phyloP scores from a whole-genome alignment of 2,329 filamentous ascomycete genomes.

The Raffaelea deltoideospora region DNA sequence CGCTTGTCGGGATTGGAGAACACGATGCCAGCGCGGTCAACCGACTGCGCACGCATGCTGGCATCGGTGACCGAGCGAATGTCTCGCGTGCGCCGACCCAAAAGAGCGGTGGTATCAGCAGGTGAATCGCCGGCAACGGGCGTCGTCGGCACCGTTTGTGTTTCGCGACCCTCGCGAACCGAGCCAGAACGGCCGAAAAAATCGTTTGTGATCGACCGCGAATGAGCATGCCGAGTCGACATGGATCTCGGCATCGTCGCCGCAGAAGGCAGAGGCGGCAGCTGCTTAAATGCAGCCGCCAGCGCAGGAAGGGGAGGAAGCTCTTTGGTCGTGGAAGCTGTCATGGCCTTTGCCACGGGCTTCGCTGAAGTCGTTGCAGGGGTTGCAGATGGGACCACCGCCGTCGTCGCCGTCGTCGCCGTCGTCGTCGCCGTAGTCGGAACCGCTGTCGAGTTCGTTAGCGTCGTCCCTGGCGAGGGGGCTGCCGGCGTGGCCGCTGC shows the following conservation, averaged over 20 bases:
- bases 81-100: slow-evolving; percentile 23
- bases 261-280: background rate
- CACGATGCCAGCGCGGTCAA: slow-evolving; percentile 38
- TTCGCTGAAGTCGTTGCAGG: background rate
- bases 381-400: no score
- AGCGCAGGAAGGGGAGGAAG: background rate
- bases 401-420: no score
- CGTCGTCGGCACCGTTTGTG: slow-evolving; percentile 22
- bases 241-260: background rate
- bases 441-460: background rate
- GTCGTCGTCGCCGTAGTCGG: background rate
- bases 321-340: no score
- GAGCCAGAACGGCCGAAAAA: slow-evolving; percentile 26
- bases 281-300: background rate
- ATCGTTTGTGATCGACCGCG: slow-evolving; percentile 27
- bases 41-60: slow-evolving; percentile 41
- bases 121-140: slow-evolving; percentile 7
- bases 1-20: slow-evolving; percentile 49
- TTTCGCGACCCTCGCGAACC: slow-evolving; percentile 16
- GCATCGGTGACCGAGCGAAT: slow-evolving; percentile 25
- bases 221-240: slow-evolving; percentile 24
- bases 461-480: background rate
- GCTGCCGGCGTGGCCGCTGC: slow-evolving; percentile 9
- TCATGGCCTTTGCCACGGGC: no score
- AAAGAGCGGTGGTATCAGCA: slow-evolving; percentile 7